Evolutionary conservation across 2,329 filamentous ascomycete species (phyloP).

Genomic region (Cercospora sp.): DNA sequence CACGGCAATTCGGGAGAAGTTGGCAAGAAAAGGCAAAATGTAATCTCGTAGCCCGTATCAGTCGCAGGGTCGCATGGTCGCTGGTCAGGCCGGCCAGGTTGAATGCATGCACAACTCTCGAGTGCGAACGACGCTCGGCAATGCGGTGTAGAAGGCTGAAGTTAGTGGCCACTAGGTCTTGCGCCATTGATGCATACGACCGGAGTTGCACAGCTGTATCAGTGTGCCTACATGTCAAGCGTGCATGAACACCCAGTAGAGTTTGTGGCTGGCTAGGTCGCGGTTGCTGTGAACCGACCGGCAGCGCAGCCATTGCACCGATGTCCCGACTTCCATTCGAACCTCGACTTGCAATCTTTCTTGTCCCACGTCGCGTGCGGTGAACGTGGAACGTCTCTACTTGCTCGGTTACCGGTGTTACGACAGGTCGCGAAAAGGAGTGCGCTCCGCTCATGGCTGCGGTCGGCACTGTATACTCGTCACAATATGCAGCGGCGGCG

Average conservation of each 20-base stretch:
- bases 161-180: not conserved
- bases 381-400: not conserved
- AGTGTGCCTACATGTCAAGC: not conserved
- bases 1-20: conserved; percentile 64
- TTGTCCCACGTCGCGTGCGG: not conserved
- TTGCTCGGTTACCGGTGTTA: not conserved
- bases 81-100: not conserved
- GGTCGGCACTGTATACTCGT: not conserved
- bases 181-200: not conserved
- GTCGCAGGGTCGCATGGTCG: not conserved
- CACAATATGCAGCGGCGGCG: not conserved
- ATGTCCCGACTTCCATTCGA: not conserved
- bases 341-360: not conserved
- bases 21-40: conserved; percentile 30
- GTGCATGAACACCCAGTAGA: not conserved
- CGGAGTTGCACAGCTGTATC: not conserved
- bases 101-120: not conserved
- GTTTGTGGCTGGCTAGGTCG: not conserved
- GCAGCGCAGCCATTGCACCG: not conserved
- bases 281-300: not conserved
- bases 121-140: not conserved
- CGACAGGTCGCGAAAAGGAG: not conserved
- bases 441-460: not conserved
- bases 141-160: not conserved
- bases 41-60: not conserved